Percentiles rank a stretch among this genome's conserved stretches.
Conservation (phyloP, 306 rosid species). For the Geum urbanum region DNA sequence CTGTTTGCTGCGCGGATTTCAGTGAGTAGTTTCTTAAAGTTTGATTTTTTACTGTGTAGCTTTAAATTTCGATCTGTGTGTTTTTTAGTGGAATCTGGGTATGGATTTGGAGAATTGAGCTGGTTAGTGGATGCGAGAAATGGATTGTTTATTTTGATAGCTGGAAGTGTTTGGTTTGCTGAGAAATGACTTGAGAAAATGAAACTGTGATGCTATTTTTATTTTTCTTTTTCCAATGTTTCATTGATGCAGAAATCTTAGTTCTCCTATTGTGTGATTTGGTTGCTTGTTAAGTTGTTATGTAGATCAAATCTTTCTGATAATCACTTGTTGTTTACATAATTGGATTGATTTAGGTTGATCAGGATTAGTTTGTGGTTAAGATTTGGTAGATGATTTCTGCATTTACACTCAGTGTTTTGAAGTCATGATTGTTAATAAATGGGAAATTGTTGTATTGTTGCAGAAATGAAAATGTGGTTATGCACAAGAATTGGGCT, state of each 20-base stretch:
- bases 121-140: conserved; percentile 20
- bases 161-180: conserved; percentile 21
- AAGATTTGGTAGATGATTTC: conserved; percentile 23
- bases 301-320: conserved; percentile 3
- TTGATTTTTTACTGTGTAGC: conserved; percentile 1
- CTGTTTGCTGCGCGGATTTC: conserved; percentile 49
- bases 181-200: conserved; percentile 12
- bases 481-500: conserved; percentile 38
- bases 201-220: conserved; percentile 9
- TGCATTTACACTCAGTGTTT: conserved; percentile 9
- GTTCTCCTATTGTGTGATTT: neutral
- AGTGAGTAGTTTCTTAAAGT: conserved; percentile 43
- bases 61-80: conserved; percentile 28
- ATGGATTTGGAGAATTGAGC: conserved; percentile 35
- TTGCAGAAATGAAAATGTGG: conserved; percentile 54
- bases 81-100: conserved; percentile 20
- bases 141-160: conserved; percentile 25
- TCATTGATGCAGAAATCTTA: conserved; percentile 19
- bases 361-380: conserved; percentile 20
- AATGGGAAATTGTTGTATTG: conserved; percentile 7
- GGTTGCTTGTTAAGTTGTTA: neutral
- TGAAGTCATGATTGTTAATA: neutral
- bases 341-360: conserved; percentile 9
- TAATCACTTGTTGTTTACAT: conserved; percentile 5
- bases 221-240: neutral